Evolutionary conservation across 768 basidiomycete genomes (phyloP).

Genomic region (Russula sp.): DNA sequence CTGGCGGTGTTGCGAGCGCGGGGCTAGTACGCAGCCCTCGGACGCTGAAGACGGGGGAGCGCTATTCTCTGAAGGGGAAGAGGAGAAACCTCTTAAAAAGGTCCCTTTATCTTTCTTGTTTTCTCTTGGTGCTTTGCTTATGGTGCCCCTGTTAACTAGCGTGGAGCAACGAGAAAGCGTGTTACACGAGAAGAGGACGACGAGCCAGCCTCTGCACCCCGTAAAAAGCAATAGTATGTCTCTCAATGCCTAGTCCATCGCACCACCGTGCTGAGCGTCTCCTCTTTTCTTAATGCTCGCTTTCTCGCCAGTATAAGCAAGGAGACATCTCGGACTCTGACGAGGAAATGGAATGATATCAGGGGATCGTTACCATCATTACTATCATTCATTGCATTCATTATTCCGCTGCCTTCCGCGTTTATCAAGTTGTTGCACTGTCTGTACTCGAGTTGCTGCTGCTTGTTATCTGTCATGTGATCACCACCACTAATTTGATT

Average conservation of each 20-base stretch:
- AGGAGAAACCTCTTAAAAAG: conserved; percentile 66
- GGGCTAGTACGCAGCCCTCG: conserved; percentile 46
- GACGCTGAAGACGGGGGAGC: conserved; percentile 58
- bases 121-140: background rate
- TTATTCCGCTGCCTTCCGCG: background rate
- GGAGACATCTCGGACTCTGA: conserved; percentile 86
- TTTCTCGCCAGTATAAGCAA: conserved; percentile 71
- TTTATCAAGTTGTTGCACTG: background rate
- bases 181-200: conserved; percentile 79
- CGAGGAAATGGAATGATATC: conserved; percentile 58
- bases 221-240: conserved; percentile 75
- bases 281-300: conserved; percentile 3
- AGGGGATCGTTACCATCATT: background rate
- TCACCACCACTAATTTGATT: background rate
- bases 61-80: conserved; percentile 67
- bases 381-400: background rate
- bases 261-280: background rate
- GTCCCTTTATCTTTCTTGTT: conserved; percentile 38
- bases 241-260: background rate
- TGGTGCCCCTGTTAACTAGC: conserved; percentile 25
- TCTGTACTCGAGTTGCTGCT: background rate
- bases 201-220: conserved; percentile 55
- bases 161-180: conserved; percentile 61
- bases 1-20: conserved; percentile 39
- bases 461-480: background rate